These are phyloP conservation scores for Mycena crocata DNA, from an alignment of 768 basidiomycete species.

Conservation along the genomic window DNA sequence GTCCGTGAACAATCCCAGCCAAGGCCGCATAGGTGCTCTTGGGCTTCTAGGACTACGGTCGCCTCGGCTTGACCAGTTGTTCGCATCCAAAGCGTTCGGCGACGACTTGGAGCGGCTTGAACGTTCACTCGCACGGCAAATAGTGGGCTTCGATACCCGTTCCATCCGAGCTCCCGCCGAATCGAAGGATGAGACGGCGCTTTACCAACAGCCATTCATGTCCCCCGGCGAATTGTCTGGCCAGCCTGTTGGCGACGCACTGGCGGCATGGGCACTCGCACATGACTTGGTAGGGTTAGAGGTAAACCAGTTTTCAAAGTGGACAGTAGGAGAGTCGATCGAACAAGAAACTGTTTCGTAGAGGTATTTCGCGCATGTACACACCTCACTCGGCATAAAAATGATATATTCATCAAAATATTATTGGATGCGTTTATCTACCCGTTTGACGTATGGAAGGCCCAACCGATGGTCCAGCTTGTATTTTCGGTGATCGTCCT, in stretches of 20 bases:
- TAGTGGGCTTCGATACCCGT: conserved; percentile 82
- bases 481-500: conserved; percentile 67
- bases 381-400: conserved; percentile 3
- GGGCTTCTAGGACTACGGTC: conserved; percentile 67
- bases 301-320: conserved; percentile 69
- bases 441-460: conserved; percentile 60
- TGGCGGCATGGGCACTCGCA: conserved; percentile 67
- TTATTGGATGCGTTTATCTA: conserved; percentile 32
- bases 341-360: conserved; percentile 20
- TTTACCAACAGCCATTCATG: conserved; percentile 81
- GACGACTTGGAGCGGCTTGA: conserved; percentile 73
- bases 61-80: conserved; percentile 53
- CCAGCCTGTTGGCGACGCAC: conserved; percentile 54
- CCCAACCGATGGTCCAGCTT: conserved; percentile 54
- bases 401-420: conserved; percentile 19
- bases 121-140: conserved; percentile 85
- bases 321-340: conserved; percentile 67
- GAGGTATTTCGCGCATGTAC: not conserved
- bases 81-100: conserved; percentile 61
- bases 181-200: conserved; percentile 58
- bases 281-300: conserved; percentile 60
- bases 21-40: conserved; percentile 72
- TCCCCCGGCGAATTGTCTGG: conserved; percentile 68
- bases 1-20: conserved; percentile 53
- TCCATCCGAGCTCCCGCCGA: conserved; percentile 52